A percentile compares a stretch with the other conserved stretches of the same genome.
Evolutionary conservation across 1,284 basidiomycete genomes (phyloP).

Genomic region (Irpex rosettiformis): DNA sequence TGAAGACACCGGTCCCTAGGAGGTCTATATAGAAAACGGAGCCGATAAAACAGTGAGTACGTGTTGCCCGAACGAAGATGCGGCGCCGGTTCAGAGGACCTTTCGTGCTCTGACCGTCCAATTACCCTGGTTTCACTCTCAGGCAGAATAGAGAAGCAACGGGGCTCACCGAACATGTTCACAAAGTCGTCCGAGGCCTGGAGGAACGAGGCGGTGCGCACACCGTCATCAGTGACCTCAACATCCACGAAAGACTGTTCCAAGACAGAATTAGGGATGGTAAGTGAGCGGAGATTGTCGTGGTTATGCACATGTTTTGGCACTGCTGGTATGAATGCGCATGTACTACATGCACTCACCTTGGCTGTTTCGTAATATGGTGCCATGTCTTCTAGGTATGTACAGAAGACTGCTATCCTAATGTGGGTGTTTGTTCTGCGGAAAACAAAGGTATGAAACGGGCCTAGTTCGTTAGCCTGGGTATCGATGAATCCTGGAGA

Average conservation of each 20-base stretch:
- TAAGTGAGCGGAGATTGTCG: conserved; percentile 2
- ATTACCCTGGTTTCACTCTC: background rate
- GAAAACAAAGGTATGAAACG: background rate
- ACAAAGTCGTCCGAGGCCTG: conserved; percentile 90
- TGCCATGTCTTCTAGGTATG: conserved; percentile 31
- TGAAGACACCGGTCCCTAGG: conserved; percentile 84
- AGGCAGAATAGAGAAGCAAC: background rate
- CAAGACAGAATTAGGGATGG: background rate
- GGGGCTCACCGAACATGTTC: conserved; percentile 78
- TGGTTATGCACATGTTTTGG: background rate
- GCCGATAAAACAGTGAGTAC: background rate
- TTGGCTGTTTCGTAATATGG: conserved; percentile 85
- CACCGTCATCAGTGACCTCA: conserved; percentile 70
- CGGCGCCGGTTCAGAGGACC: no score
- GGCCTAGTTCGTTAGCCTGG: background rate
- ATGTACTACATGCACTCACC: conserved; percentile 34
- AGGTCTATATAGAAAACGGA: conserved; percentile 55
- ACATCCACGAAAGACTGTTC: conserved; percentile 86
- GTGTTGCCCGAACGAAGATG: background rate
- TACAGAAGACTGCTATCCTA: background rate
- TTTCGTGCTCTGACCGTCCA: no score
- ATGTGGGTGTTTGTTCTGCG: background rate
- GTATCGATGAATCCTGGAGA: background rate
- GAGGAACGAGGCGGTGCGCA: conserved; percentile 81
- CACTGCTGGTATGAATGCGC: background rate